Evolutionary conservation across 345 rosid genomes (phyloP).

Genomic region (Salix caprea): DNA sequence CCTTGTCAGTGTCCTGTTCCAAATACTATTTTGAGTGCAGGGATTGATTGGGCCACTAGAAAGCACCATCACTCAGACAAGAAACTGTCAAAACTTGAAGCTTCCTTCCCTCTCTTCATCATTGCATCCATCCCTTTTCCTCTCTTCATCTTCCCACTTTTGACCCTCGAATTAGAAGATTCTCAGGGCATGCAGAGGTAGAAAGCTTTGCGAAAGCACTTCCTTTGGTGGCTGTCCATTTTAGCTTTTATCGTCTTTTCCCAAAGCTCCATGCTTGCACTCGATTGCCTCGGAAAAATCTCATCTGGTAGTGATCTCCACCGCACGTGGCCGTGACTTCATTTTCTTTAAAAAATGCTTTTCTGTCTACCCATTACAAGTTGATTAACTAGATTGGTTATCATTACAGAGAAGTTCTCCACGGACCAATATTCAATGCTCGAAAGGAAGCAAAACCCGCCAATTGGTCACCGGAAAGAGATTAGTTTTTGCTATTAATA

Average conservation of each 20-base stretch:
- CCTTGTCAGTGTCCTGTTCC: not conserved
- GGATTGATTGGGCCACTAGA: slow-evolving; percentile 10
- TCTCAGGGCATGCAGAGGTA: not conserved
- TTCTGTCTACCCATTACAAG: not conserved
- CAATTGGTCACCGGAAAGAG: no score
- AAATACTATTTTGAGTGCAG: not conserved
- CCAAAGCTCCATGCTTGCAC: not conserved
- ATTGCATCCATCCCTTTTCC: not conserved
- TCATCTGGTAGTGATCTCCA: not conserved
- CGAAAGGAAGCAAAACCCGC: not conserved
- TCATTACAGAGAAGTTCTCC: not conserved
- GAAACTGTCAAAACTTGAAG: slow-evolving; percentile 3
- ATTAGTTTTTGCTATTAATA: no score
- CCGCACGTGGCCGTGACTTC: slow-evolving; percentile 4
- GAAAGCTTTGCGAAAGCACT: not conserved
- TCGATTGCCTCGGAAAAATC: not conserved
- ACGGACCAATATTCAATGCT: not conserved
- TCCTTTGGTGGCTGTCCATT: not conserved
- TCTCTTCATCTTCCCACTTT: not conserved
- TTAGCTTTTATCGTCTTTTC: slow-evolving; percentile 1
- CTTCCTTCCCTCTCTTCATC: slow-evolving; percentile 8
- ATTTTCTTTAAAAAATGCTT: not conserved
- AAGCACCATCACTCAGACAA: not conserved
- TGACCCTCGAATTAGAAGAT: slow-evolving; percentile 21
- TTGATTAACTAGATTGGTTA: not conserved